phyloP scores from a whole-genome alignment of 768 basidiomycete genomes.

The Podaxis sp. region DNA sequence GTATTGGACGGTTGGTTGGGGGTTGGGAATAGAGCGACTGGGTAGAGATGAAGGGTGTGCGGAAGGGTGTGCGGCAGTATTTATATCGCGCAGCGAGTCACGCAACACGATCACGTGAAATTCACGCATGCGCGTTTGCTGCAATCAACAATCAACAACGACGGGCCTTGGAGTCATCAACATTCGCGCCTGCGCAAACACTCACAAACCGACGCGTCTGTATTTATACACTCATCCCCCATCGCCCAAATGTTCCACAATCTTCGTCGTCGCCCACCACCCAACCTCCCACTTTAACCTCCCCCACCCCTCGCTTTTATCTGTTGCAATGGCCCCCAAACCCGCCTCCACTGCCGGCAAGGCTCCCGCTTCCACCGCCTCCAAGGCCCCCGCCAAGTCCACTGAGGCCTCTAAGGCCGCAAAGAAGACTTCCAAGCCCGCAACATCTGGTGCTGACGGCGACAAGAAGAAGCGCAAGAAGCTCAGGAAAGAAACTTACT shows the following conservation, averaged over 20 bases:
- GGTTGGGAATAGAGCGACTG: slow-evolving; percentile 18
- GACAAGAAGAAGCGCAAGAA: slow-evolving; percentile 91
- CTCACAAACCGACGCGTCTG: slow-evolving; percentile 11
- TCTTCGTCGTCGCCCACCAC: slow-evolving; percentile 25
- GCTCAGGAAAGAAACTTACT: slow-evolving; percentile 88
- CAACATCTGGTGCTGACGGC: slow-evolving; percentile 58
- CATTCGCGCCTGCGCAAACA: slow-evolving; percentile 11
- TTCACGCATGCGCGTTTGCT: not conserved
- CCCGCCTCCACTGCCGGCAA: slow-evolving; percentile 82
- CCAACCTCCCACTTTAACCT: not conserved
- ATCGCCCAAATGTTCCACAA: slow-evolving; percentile 1
- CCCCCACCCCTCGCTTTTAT: not conserved
- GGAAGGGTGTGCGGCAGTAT: slow-evolving; percentile 24
- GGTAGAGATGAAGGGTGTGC: slow-evolving; percentile 12
- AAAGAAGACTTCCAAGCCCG: slow-evolving; percentile 71
- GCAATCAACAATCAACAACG: slow-evolving; percentile 18
- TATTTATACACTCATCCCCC: slow-evolving; percentile 13
- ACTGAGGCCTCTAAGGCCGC: slow-evolving; percentile 68
- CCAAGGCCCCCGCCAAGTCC: slow-evolving; percentile 72
- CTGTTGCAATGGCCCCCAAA: slow-evolving; percentile 72
- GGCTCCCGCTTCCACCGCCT: slow-evolving; percentile 66
- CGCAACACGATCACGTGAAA: slow-evolving; percentile 1
- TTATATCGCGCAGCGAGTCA: slow-evolving; percentile 32
- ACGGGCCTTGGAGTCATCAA: not conserved
- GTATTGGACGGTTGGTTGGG: slow-evolving; percentile 14